Percentiles rank a stretch among this genome's conserved stretches.
Evolutionary conservation across 1,284 basidiomycete genomes (phyloP).

Genomic region (Trichosporon ovoides): DNA sequence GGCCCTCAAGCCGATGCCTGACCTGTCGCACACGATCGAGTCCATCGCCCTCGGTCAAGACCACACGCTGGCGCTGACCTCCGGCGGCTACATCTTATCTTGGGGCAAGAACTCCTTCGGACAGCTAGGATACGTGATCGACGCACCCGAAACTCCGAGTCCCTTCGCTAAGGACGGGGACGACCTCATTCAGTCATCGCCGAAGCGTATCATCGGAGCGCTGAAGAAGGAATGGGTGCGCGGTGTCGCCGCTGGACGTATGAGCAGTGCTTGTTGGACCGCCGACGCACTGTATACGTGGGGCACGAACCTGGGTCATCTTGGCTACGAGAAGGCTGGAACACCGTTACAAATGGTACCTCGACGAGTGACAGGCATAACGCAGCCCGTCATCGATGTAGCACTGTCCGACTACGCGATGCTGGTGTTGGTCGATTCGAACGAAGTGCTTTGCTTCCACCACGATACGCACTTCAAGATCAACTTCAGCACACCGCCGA

Average conservation of each 20-base stretch:
- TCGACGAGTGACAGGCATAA: conserved; percentile 73
- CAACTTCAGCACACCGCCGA: conserved; percentile 36
- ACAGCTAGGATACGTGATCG: conserved; percentile 83
- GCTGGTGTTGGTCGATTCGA: conserved; percentile 65
- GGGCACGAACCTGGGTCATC: conserved; percentile 91
- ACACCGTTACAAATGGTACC: conserved; percentile 76
- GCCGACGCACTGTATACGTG: conserved; percentile 76
- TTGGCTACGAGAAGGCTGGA: conserved; percentile 73
- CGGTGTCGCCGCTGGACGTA: conserved; percentile 82
- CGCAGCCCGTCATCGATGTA: conserved; percentile 63
- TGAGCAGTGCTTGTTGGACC: conserved; percentile 87
- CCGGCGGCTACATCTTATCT: conserved; percentile 72
- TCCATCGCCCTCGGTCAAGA: conserved; percentile 84
- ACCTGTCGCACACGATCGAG: conserved; percentile 56
- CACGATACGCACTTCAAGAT: conserved; percentile 72
- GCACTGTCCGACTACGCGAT: conserved; percentile 74
- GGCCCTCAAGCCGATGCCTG: conserved; percentile 59
- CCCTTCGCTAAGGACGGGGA: conserved; percentile 35
- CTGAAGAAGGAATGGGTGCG: conserved; percentile 73
- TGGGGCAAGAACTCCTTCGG: conserved; percentile 87
- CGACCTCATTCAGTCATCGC: conserved; percentile 67
- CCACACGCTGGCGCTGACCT: conserved; percentile 82
- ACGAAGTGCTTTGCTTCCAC: conserved; percentile 80
- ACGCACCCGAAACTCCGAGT: conserved; percentile 49
- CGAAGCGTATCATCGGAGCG: conserved; percentile 68